Evolutionary conservation across 192 early-diverging fungal species (phyloP), one percentile per base, ranked within the genome.

Genomic region (Coemansia sp.): DNA sequence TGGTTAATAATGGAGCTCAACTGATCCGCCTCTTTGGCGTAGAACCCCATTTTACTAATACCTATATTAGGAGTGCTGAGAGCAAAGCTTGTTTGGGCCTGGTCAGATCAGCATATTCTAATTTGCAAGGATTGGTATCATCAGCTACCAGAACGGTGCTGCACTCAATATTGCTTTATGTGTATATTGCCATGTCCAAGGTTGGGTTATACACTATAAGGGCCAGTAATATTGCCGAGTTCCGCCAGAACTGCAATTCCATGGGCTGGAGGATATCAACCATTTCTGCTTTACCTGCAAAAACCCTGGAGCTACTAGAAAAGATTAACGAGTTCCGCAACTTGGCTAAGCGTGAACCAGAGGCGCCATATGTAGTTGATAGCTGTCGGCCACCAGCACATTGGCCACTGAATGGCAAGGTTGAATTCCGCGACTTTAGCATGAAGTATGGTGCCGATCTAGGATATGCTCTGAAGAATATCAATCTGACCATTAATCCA

Each of bases 11-110:
- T 26, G 48, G 48, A 51, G 13, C 48, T 0, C 79, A 86, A 8
- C 83, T 83, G 37, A 86, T 94, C 57, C 88, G 92, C 18, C 84
- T 91, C 0, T 87, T 86, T 60, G 63, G 69, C 36, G 81, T 65
- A 5, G 82, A 84, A 28, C 42, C 84, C 26, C 73, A 75, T 16
- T 94, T 93, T 57, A 67, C 74, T 40, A 34, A 55, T 3, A 66
- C 68, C 7, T 88, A 90, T 39, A 63, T 79, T 20, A 65, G 70
- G 4, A 67, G 83, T 1, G 74, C 85, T 16, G 86, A 94, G 66
- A 75, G 84, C 8, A 86, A 88, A 36, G 81, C 84, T n/a, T 62
- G 85, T 65, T 11, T 50, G 46, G 8, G 0, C 11, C 21, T 50
- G 18, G 21, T 24, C 46, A 0, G 9, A 21, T 50, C 46, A 11